Percentiles rank a stretch among this genome's conserved stretches.
Evolutionary conservation across 192 early-diverging fungal species (phyloP).

Genomic region (Entomortierella parvispora): DNA sequence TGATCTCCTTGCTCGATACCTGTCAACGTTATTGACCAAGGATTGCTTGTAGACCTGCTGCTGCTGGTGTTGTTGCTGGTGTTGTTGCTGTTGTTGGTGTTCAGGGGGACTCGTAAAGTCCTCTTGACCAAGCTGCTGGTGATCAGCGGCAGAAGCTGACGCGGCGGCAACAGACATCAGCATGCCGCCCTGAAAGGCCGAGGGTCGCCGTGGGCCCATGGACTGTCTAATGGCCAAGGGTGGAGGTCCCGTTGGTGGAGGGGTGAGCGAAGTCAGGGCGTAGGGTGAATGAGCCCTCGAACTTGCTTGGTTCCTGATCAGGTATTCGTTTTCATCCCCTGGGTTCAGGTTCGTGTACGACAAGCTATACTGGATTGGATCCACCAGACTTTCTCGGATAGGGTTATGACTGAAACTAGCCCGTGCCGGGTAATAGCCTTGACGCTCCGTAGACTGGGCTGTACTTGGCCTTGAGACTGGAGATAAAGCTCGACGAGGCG

Average conservation of each 20-base stretch:
- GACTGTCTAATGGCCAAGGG: too few relatives aligned
- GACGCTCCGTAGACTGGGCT: constrained; percentile 17
- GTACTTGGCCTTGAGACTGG: constrained; percentile 28
- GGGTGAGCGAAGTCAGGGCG: too few relatives aligned
- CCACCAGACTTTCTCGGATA: constrained; percentile 43
- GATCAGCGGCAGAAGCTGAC: too few relatives aligned
- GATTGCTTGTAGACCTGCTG: neutral
- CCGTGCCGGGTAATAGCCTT: neutral
- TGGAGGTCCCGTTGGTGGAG: too few relatives aligned
- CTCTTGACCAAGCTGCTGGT: neutral
- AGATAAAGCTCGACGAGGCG: constrained; percentile 21
- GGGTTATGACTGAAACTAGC: neutral
- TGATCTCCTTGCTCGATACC: neutral
- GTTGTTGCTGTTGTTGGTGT: neutral
- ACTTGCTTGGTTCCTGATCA: too few relatives aligned
- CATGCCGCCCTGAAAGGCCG: too few relatives aligned
- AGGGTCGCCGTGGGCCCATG: too few relatives aligned
- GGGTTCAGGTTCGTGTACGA: constrained; percentile 5
- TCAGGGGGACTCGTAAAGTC: neutral
- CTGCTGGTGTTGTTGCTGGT: neutral
- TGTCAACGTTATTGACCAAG: neutral
- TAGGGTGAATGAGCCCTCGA: too few relatives aligned
- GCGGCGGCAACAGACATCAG: too few relatives aligned
- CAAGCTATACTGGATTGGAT: constrained; percentile 16
- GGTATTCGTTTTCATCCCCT: constrained; percentile 4